Evolutionary conservation across 345 rosid genomes (phyloP).

Genomic region (Trapa incisa): DNA sequence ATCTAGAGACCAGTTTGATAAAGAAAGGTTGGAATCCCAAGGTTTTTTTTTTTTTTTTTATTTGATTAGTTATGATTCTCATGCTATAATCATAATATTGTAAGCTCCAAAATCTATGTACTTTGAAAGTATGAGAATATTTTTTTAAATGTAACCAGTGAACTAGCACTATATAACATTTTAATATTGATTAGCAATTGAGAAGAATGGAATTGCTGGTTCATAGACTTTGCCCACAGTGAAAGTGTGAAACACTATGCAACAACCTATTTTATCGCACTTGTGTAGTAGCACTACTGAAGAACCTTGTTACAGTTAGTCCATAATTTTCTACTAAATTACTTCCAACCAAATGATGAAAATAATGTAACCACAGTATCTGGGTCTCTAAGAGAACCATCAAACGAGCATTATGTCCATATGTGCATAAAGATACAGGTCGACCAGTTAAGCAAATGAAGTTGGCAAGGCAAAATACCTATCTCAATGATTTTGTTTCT

Average conservation of each 20-base stretch:
- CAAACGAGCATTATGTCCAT: not conserved
- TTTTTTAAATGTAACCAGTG: too few species aligned
- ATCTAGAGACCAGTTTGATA: not conserved
- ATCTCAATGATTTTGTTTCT: conserved; percentile 71
- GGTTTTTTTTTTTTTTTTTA: not conserved
- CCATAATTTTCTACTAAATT: not conserved
- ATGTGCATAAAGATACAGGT: not conserved
- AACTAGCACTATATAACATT: too few species aligned
- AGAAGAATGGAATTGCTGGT: not conserved
- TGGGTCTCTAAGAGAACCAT: not conserved
- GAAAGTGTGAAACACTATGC: not conserved
- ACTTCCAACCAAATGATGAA: not conserved
- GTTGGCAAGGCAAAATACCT: conserved; percentile 28
- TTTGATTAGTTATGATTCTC: not conserved
- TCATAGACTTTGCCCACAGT: not conserved
- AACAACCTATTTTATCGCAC: too few species aligned
- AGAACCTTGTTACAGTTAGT: not conserved
- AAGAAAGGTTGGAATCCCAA: not conserved
- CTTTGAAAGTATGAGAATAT: not conserved
- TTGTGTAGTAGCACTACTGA: too few species aligned
- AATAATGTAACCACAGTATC: not conserved
- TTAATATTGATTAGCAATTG: too few species aligned
- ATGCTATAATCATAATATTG: not conserved
- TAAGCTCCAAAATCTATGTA: not conserved
- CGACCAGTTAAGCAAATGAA: not conserved